phyloP scores from a whole-genome alignment of 805 yeast genomes.

The Candida koratica region DNA sequence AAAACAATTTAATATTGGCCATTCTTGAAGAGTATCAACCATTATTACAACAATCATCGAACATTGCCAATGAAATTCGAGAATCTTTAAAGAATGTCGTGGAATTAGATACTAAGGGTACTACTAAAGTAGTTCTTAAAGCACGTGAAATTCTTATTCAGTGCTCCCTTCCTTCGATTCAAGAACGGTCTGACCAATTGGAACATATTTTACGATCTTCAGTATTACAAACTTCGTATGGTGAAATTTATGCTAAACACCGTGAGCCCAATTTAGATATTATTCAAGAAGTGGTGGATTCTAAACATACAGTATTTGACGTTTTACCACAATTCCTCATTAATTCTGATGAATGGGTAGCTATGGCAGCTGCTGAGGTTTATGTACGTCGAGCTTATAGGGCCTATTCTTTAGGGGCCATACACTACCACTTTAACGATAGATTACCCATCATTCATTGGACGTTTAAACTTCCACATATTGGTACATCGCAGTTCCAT shows the following conservation, averaged over 20 bases:
- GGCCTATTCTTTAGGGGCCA: constrained; percentile 83
- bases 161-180: constrained; percentile 93
- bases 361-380: constrained; percentile 95
- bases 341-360: constrained; percentile 80
- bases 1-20: constrained; percentile 84
- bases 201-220: constrained; percentile 92
- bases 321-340: constrained; percentile 88
- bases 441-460: constrained; percentile 75
- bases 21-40: constrained; percentile 81
- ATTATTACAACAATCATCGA: constrained; percentile 65
- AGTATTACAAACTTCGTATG: constrained; percentile 85
- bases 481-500: constrained; percentile 68
- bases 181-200: constrained; percentile 94
- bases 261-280: constrained; percentile 77
- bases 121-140: constrained; percentile 90
- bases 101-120: constrained; percentile 82
- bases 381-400: constrained; percentile 95
- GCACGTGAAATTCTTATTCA: constrained; percentile 96
- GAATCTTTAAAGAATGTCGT: constrained; percentile 73
- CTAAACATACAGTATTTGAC: constrained; percentile 93
- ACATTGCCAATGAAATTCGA: constrained; percentile 64
- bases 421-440: constrained; percentile 54
- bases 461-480: constrained; percentile 81
- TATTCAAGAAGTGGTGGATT: constrained; percentile 89
- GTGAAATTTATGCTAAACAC: constrained; percentile 73